Evolutionary conservation across 306 rosid species (phyloP).

Genomic region (Vachellia collinsii): DNA sequence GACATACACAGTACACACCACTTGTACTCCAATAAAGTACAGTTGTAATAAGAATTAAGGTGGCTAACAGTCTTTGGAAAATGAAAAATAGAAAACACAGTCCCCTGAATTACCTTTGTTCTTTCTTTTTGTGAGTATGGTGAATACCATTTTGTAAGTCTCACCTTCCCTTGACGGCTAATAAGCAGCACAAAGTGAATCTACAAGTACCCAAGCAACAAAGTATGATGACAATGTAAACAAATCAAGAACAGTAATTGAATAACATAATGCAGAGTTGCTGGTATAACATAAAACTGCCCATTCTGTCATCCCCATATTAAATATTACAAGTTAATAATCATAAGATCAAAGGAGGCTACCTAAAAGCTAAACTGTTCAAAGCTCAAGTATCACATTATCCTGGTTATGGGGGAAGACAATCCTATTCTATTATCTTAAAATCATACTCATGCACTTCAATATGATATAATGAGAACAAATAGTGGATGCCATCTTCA

Average conservation of each 20-base stretch:
- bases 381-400: not conserved
- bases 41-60: not conserved
- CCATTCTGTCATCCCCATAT: not conserved
- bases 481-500: not conserved
- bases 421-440: conserved; percentile 12
- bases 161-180: conserved; percentile 95
- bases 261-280: not conserved
- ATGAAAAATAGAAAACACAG: not conserved
- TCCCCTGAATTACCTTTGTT: conserved; percentile 55
- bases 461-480: not conserved
- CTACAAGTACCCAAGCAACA: conserved; percentile 48
- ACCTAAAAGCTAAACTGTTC: not conserved
- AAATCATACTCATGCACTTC: not conserved
- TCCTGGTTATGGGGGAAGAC: not conserved
- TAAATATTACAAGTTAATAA: not conserved
- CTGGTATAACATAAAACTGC: not conserved
- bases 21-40: not conserved
- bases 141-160: conserved; percentile 94
- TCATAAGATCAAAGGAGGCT: not conserved
- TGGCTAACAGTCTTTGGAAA: not conserved
- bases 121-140: conserved; percentile 94
- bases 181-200: conserved; percentile 88
- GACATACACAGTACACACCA: not conserved
- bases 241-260: not conserved
- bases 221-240: conserved; percentile 22